These are phyloP conservation scores for Penicillium ochrochloron DNA, from an alignment of 495 filamentous ascomycete genomes.

Conservation along the genomic window DNA sequence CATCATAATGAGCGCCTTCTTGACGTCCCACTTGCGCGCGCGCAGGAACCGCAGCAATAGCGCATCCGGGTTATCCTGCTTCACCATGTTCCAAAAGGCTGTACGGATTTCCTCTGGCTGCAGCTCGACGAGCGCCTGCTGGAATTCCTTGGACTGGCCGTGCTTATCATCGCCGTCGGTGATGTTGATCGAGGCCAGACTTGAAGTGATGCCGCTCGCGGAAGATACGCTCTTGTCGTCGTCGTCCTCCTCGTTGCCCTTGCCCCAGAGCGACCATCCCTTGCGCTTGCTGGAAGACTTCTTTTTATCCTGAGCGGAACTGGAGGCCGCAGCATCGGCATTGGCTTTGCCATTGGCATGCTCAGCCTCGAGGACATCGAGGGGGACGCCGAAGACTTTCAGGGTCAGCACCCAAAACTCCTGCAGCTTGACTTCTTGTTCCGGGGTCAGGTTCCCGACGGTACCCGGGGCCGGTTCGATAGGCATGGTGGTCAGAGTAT, in stretches of 20 bases:
- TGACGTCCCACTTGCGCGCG: conserved; percentile 94
- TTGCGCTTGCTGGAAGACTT: conserved; percentile 66
- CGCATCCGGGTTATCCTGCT: conserved; percentile 91
- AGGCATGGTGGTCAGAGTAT: conserved; percentile 49
- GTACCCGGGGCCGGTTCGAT: conserved; percentile 67
- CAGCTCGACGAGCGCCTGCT: conserved; percentile 74
- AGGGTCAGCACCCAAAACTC: conserved; percentile 83
- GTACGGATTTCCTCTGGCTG: conserved; percentile 77
- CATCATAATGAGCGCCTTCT: conserved; percentile 92
- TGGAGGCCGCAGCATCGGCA: conserved; percentile 26
- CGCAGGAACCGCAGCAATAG: conserved; percentile 87
- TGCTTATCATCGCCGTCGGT: conserved; percentile 86
- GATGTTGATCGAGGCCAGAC: conserved; percentile 38
- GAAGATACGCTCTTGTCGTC: conserved; percentile 40
- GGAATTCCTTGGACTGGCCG: conserved; percentile 84
- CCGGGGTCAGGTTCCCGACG: conserved; percentile 82
- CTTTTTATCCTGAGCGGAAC: conserved; percentile 55
- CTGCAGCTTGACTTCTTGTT: conserved; percentile 86
- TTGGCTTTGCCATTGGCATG: conserved; percentile 18
- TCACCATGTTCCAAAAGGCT: conserved; percentile 94
- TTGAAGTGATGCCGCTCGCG: conserved; percentile 38
- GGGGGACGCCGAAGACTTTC: conserved; percentile 74
- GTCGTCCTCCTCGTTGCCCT: conserved; percentile 62
- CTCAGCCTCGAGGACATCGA: conserved; percentile 35
- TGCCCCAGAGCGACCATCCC: conserved; percentile 59